phyloP scores from a whole-genome alignment of 1,284 basidiomycete species.

The Pisolithus thermaeus region DNA sequence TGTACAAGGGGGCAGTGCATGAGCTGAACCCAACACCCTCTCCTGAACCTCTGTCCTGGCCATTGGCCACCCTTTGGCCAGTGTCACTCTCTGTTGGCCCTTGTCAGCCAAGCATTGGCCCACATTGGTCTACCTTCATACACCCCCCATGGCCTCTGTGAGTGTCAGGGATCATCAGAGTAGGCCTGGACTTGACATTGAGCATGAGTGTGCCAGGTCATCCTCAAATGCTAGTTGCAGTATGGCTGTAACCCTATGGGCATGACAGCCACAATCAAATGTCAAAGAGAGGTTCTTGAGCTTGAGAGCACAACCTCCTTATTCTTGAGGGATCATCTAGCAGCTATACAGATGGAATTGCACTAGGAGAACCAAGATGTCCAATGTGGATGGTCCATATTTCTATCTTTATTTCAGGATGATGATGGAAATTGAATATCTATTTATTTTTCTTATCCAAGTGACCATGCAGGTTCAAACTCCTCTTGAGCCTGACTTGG shows the following conservation, averaged over 20 bases:
- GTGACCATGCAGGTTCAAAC: conserved; percentile 53
- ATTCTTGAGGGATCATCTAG: conserved; percentile 72
- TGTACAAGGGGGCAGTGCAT: too few relatives aligned
- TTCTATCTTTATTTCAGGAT: conserved; percentile 69
- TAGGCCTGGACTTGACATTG: too few relatives aligned
- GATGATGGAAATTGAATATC: conserved; percentile 19
- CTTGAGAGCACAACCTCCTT: conserved; percentile 69
- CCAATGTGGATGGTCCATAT: conserved; percentile 67
- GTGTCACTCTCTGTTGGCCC: too few relatives aligned
- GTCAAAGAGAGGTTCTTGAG: conserved; percentile 74
- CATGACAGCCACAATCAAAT: conserved; percentile 64
- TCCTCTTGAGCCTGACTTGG: conserved; percentile 40
- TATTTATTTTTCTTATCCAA: conserved; percentile 4
- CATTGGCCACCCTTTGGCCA: too few relatives aligned
- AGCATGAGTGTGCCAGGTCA: too few relatives aligned
- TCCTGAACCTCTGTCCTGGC: too few relatives aligned
- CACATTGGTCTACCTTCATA: too few relatives aligned
- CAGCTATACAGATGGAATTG: not conserved
- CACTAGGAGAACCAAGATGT: not conserved
- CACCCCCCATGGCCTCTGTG: too few relatives aligned
- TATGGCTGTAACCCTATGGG: conserved; percentile 85
- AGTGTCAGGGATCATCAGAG: too few relatives aligned
- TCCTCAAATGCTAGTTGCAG: conserved; percentile 30
- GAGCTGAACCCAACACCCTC: too few relatives aligned
- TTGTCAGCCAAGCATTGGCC: too few relatives aligned